Conservation (phyloP, 75 land plant genomes). For the Pseudotsuga menziesii region DNA sequence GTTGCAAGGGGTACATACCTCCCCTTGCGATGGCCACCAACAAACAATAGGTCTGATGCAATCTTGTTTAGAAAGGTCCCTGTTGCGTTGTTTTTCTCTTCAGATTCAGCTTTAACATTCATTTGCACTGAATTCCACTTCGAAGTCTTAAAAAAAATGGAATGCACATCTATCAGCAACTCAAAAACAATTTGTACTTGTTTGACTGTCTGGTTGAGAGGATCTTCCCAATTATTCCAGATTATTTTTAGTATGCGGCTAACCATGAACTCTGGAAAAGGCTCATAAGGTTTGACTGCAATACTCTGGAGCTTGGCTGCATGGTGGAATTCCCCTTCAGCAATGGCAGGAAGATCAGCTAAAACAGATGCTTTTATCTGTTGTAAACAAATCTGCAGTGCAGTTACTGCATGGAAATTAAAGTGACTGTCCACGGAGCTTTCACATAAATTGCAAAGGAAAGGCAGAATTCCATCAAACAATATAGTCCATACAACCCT, state of each 20-base stretch:
- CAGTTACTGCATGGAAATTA: constrained; percentile 96
- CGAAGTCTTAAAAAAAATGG: constrained; percentile 15
- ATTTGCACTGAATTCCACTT: constrained; percentile 2
- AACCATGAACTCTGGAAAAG: constrained; percentile 53
- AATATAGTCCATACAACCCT: constrained; percentile 51
- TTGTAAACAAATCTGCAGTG: constrained; percentile 91
- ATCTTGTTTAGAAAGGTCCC: constrained; percentile 43
- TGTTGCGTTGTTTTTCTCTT: constrained; percentile 18
- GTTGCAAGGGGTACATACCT: constrained; percentile 94
- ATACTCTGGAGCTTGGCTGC: constrained; percentile 7
- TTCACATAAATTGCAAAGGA: constrained; percentile 76
- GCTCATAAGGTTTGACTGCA: constrained; percentile 29
- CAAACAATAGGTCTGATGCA: constrained; percentile 54
- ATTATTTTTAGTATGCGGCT: constrained; percentile 73
- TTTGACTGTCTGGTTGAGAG: constrained; percentile 93
- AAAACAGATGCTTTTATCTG: constrained; percentile 83
- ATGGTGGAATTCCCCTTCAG: constrained; percentile 17
- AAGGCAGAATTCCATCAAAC: constrained; percentile 82
- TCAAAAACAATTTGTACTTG: constrained; percentile 95
- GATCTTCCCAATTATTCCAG: constrained; percentile 99
- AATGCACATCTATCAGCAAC: constrained; percentile 71
- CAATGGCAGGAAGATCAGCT: constrained; percentile 22
- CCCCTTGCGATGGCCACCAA: constrained; percentile 89
- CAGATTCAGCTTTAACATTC: constrained; percentile 6
- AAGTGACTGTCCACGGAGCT: constrained; percentile 92